These are phyloP conservation scores for Penicillium rolfsii DNA, from an alignment of 2,329 filamentous ascomycete genomes.

Conservation along the genomic window DNA sequence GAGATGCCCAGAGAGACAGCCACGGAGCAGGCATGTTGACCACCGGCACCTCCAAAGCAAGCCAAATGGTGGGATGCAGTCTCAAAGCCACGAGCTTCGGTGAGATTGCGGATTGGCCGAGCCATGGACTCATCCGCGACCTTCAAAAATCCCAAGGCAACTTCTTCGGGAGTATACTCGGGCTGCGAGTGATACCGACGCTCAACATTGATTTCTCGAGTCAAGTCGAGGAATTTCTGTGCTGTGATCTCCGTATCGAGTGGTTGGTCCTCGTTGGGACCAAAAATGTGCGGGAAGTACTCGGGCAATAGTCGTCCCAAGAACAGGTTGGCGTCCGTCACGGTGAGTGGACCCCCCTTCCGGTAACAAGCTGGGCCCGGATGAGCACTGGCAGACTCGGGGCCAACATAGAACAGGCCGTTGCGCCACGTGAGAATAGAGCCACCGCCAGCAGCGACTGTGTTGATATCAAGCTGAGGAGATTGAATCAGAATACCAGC, in stretches of 20 bases:
- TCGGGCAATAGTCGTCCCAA: conserved; percentile 84
- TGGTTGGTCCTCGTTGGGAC: conserved; percentile 81
- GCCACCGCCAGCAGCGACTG: conserved; percentile 81
- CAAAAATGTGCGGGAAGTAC: conserved; percentile 96
- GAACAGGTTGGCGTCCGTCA: conserved; percentile 90
- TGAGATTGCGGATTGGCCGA: conserved; percentile 83
- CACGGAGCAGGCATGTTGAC: conserved; percentile 90
- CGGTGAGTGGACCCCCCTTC: conserved; percentile 85
- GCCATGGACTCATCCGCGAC: conserved; percentile 51
- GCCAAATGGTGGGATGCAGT: conserved; percentile 88
- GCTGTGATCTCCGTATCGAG: conserved; percentile 76
- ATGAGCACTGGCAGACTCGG: conserved; percentile 88
- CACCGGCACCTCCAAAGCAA: conserved; percentile 89
- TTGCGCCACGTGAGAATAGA: conserved; percentile 78
- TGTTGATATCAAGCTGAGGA: conserved; percentile 92
- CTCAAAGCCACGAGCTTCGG: conserved; percentile 89
- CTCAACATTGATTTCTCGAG: conserved; percentile 77
- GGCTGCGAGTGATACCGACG: conserved; percentile 49
- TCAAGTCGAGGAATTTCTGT: conserved; percentile 73
- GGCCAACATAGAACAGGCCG: conserved; percentile 87
- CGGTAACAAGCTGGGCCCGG: conserved; percentile 91
- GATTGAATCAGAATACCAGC: conserved; percentile 94
- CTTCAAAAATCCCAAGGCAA: conserved; percentile 47
- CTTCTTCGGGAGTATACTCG: conserved; percentile 69
- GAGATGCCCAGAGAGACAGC: conserved; percentile 81